Evolutionary conservation across 768 basidiomycete species (phyloP).

Genomic region (Serendipita vermifera): DNA sequence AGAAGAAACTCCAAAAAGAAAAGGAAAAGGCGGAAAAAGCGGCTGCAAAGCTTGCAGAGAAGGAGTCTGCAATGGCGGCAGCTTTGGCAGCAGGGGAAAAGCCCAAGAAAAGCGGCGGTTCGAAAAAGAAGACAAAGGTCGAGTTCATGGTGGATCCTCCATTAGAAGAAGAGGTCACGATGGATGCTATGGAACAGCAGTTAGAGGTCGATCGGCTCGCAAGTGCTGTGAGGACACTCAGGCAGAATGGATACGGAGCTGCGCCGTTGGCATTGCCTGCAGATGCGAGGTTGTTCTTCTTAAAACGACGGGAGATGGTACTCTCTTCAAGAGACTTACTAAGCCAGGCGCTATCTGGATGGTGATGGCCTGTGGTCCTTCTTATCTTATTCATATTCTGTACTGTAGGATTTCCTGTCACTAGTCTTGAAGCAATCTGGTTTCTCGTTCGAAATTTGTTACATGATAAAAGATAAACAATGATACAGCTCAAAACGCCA

Average conservation of each 20-base stretch:
- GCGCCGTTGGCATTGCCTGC: constrained; percentile 58
- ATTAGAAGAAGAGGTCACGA: constrained; percentile 32
- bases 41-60: constrained; percentile 31
- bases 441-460: too few species aligned
- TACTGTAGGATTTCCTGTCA: too few species aligned
- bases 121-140: constrained; percentile 32
- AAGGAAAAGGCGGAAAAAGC: constrained; percentile 71
- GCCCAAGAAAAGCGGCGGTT: constrained; percentile 19
- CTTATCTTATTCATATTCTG: too few species aligned
- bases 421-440: too few species aligned
- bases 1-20: constrained; percentile 75
- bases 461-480: too few species aligned
- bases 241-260: constrained; percentile 44
- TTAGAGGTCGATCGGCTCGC: constrained; percentile 68
- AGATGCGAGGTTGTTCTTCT: constrained; percentile 25
- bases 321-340: constrained; percentile 1
- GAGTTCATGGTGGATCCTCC: constrained; percentile 18
- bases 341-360: neutral
- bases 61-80: constrained; percentile 6
- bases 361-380: too few species aligned
- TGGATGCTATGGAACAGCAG: constrained; percentile 22
- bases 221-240: constrained; percentile 43
- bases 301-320: constrained; percentile 2
- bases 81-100: constrained; percentile 15
- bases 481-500: too few species aligned